Percentiles rank a stretch among this genome's conserved stretches.
Conservation (phyloP, 306 rosid genomes). For the Begonia loranthoides region DNA sequence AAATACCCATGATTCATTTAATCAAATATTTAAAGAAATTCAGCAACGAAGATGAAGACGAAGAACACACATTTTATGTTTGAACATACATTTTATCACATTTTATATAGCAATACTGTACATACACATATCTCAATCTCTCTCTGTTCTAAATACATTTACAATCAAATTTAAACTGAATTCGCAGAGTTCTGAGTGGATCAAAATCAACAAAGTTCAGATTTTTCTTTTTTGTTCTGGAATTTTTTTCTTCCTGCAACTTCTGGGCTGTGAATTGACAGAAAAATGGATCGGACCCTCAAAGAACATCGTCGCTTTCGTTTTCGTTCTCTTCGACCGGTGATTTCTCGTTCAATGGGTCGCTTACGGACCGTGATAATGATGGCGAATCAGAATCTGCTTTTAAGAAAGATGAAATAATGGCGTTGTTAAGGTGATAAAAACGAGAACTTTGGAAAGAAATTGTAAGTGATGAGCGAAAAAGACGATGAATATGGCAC, state of each 20-base stretch:
- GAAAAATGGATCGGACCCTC: too few species aligned
- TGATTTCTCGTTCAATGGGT: slow-evolving; percentile 35
- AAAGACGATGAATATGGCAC: slow-evolving; percentile 8
- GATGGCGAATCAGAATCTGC: slow-evolving; percentile 46
- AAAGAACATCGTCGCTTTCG: too few species aligned
- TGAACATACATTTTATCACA: too few species aligned
- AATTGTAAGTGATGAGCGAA: not conserved
- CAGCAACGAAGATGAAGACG: not conserved
- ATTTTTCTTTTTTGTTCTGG: slow-evolving; percentile 6
- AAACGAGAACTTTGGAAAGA: not conserved
- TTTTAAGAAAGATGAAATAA: not conserved
- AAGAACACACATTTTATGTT: not conserved
- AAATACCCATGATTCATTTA: not conserved
- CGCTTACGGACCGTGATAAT: slow-evolving; percentile 45
- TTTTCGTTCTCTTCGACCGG: slow-evolving; percentile 3
- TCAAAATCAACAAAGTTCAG: too few species aligned
- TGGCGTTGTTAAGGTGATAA: not conserved
- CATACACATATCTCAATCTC: not conserved
- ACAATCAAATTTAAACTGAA: not conserved
- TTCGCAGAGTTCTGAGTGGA: too few species aligned
- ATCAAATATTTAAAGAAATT: not conserved
- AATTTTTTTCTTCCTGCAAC: slow-evolving; percentile 14
- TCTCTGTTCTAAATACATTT: not conserved
- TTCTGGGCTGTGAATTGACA: not conserved
- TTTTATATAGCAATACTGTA: too few species aligned